Conservation (phyloP, 176 grass and related monocot species). For the Thalia dealbata region DNA sequence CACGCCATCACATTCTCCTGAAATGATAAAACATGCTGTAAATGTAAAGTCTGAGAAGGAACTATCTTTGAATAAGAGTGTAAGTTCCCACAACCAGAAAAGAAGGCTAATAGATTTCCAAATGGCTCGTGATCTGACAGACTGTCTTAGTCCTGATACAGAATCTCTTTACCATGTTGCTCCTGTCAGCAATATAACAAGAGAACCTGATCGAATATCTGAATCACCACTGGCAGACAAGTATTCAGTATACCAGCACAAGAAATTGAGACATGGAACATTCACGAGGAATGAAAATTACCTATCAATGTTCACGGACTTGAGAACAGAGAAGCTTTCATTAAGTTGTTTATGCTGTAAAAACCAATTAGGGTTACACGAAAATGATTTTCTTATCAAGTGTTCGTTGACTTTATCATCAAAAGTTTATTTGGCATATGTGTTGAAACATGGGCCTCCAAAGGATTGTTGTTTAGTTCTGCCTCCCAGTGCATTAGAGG, state of each 20-base stretch:
- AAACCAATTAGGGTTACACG: conserved; percentile 41
- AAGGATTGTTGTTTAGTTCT: conserved; percentile 2
- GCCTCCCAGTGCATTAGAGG: conserved; percentile 8
- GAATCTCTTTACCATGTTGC: conserved; percentile 24
- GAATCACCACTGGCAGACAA: conserved; percentile 11
- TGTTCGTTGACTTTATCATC: conserved; percentile 36
- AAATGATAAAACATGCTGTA: conserved; percentile 26
- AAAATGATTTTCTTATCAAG: conserved; percentile 45
- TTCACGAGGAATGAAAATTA: conserved; percentile 23
- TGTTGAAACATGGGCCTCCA: conserved; percentile 42
- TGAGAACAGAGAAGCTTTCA: conserved; percentile 27
- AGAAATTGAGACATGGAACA: conserved; percentile 23
- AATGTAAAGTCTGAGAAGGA: conserved; percentile 38
- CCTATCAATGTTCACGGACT: conserved; percentile 11
- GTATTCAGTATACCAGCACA: conserved; percentile 8
- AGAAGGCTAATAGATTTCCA: conserved; percentile 37
- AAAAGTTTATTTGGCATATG: conserved; percentile 49
- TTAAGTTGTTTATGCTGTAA: conserved; percentile 55
- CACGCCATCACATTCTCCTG: conserved; percentile 42
- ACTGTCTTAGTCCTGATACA: conserved; percentile 24
- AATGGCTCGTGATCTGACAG: conserved; percentile 20
- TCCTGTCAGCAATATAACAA: conserved; percentile 18
- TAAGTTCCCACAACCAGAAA: conserved; percentile 62
- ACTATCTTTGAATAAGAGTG: conserved; percentile 43
- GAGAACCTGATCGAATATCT: conserved; percentile 17